Evolutionary conservation across 1,139 yeast genomes (phyloP), one percentile per base, ranked within the genome.

Genomic region (Saccharomycopsis hybrid): DNA sequence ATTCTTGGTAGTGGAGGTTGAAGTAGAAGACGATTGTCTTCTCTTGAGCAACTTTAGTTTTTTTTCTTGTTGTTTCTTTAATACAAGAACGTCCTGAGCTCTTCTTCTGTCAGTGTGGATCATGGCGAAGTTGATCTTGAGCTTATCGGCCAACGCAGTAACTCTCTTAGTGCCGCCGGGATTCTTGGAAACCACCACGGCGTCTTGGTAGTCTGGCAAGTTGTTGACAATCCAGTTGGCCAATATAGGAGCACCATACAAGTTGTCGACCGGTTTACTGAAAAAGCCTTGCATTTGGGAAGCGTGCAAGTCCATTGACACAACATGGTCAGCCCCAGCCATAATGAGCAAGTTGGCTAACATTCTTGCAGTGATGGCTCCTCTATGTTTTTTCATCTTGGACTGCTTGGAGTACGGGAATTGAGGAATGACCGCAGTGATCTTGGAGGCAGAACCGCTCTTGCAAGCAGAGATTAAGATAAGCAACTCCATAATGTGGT

Each of bases 161-260:
- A 84, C 92, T 62, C 94, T 74, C 64, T 85, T 85, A 29, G 92
- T 92, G 53, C 92, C 92, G 61, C 94, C 94, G 1, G 92, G 94
- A 66, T 85, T 92, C 1, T 92, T 92, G 1, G 90, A 83, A 8
- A 84, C 86, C 54, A 85, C 74, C 51, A 82, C 82, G n/a, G 94
- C 94, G 57, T 81, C 77, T 33, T 72, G 65, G 49, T 66, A 66
- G 49, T 69, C 70, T 47, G 69, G 61, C 51, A 74, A 70, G 49
- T 73, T 74, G 49, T 77, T 82, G 57, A 72, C 77, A 57, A 85
- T 82, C 65, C 83, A 85, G 58, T 83, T 71, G 46, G 85, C 74
- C 33, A 82, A 86, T 51, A 79, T 75, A 36, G 94, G 94, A 61
- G 85, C 94, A 25, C 92, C 92, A 59, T 84, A 85, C 56, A 85